Base-by-base conservation (phyloP, 352 stramenopile genomes). In the Pythium monospermum region DNA sequence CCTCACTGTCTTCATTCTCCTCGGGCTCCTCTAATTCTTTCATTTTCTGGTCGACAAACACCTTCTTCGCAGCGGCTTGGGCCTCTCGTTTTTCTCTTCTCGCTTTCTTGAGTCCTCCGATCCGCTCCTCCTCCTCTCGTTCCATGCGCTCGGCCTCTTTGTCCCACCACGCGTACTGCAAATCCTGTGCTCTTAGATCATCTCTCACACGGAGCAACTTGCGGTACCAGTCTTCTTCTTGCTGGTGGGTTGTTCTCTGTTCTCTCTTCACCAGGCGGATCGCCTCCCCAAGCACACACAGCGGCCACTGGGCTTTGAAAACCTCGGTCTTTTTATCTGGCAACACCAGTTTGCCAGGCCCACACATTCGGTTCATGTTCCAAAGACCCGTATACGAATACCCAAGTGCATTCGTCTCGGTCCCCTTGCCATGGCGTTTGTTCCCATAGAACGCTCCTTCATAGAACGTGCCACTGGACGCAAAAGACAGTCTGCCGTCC, bases 381-480 rank as follows among this genome's bases (percentile, higher is more conserved):
- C 73, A 90, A 8, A 61, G 56, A 3, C 79, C 79, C 4, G 59
- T 61, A 60, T 84, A 90, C 15, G 53, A 61, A 42, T 78, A 86
- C 18, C 79, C 76, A 4, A 87, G 66, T 0, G 58, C 57, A 42
- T 75, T 90, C 13, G 64, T 85, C 61, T 90, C 79, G 15, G 65
- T 59, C 30, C 79, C 79, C 40, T 80, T 68, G 23, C 79, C 79
- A 11, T 90, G 71, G 25, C 71, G 67, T 48, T 72, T 66, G 55
- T 86, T 83, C 32, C 57, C 43, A 59, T 71, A 84, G 53, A 90
- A 90, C 35, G 85, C 72, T 10, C 79, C 79, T 44, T 86, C 70
- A 51, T 87, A 90, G 12, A 48, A 57, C 13, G 70, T 71, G 11
- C 69, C 75, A 26, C 59, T 77, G 30, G 68, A 51, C 13, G 71